phyloP scores from a whole-genome alignment of 495 filamentous ascomycete species.

The Penicillium manginii region DNA sequence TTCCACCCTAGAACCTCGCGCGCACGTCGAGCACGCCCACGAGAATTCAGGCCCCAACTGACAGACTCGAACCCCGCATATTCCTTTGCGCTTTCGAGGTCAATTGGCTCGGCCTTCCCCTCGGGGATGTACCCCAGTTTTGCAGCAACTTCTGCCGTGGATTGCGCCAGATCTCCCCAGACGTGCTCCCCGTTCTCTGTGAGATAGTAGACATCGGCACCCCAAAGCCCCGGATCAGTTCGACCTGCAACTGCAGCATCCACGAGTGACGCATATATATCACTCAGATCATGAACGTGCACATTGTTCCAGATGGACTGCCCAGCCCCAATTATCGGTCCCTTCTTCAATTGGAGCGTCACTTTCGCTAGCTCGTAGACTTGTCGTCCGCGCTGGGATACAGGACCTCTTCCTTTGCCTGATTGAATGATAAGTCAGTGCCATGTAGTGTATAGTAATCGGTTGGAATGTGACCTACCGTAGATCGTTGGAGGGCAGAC shows the following conservation, averaged over 20 bases:
- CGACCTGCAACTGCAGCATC: constrained; percentile 60
- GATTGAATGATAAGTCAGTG: neutral
- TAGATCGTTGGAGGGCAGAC: constrained; percentile 78
- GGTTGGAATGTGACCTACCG: constrained; percentile 37
- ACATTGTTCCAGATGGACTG: constrained; percentile 68
- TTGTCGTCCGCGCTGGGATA: constrained; percentile 64
- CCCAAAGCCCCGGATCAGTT: constrained; percentile 64
- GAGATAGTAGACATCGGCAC: constrained; percentile 70
- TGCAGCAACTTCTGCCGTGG: constrained; percentile 59
- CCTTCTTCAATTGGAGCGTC: constrained; percentile 61
- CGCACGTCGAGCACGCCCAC: constrained; percentile 57
- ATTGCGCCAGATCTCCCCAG: constrained; percentile 65
- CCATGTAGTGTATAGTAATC: neutral
- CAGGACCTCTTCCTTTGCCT: constrained; percentile 62
- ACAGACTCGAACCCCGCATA: constrained; percentile 41
- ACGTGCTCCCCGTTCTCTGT: constrained; percentile 67
- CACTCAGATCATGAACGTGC: constrained; percentile 67
- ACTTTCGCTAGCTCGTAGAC: constrained; percentile 56
- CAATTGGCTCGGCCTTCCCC: constrained; percentile 43
- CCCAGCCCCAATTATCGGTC: constrained; percentile 62
- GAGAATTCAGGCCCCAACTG: constrained; percentile 62
- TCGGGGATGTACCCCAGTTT: constrained; percentile 62
- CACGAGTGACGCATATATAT: constrained; percentile 64
- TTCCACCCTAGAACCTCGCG: constrained; percentile 65
- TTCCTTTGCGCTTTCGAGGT: constrained; percentile 32